Base-by-base conservation (phyloP, 257 asterid genomes). In the Nicotiana paniculata region DNA sequence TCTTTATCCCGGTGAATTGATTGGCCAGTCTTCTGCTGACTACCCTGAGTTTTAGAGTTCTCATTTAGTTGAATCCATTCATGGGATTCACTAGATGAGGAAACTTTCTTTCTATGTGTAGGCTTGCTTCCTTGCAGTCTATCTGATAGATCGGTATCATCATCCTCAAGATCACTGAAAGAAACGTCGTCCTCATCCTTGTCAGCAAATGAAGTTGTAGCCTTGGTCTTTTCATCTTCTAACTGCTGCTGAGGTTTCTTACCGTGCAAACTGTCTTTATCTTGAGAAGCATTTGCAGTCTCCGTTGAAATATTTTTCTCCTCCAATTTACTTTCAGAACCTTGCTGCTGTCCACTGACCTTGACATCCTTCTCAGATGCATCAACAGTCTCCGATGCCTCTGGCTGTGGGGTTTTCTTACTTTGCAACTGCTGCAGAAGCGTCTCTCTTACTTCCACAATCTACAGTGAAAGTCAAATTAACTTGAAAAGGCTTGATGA, bases 161-260 rank as follows among this genome's bases (percentile, higher is more conserved):
- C 95, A 33, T 91, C 93, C 78, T 93, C 97, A 69, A 93, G 86
- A 88, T 93, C 97, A 54, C 95, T 93, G 85, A 93, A 91, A 16
- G 97, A 93, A 83, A 93, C 89, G 43, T 91, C 93, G 0, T 86
- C 91, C 78, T 85, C 88, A 6, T 85, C 88, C 79, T 83, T 88
- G 17, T 53, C 84, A 70, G 83, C 48, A 77, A 83, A 80, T 24
- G 32, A 67, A 59, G 83, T 76, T 43, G 83, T 76, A 66, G 0
- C 4, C n/a, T 17, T 76, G 82, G 26, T 67, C 79, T 72, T 88
- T 82, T 59, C 83, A 51, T 53, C 80, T 65, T 83, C 83, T 53
- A 82, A 59, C 72, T 33, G 82, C 76, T 81, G 86, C 12, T 64
- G 84, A 10, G 82, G 66, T 83, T 88, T 86, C 66, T 63, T 37